Base-by-base conservation (phyloP, 768 basidiomycete genomes). In the Phylloporus arenicola region DNA sequence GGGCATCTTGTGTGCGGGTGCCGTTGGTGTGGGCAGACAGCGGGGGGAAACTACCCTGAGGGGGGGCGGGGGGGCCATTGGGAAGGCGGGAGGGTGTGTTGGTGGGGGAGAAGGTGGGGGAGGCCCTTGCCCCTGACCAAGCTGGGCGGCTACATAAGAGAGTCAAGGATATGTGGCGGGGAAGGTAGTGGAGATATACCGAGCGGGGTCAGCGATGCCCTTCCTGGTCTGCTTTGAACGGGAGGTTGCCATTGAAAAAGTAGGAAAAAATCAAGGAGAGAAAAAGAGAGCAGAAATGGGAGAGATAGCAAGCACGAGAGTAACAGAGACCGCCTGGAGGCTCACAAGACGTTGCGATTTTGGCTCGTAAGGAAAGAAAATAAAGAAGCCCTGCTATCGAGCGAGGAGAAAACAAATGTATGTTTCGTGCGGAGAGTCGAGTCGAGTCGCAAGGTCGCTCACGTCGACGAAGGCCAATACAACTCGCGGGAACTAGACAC, bases 81-180 rank as follows among this genome's bases (percentile, higher is more conserved):
- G 76, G 72, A 20, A 73, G 72, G 43, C 76, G 77, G 33, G 72
- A 63, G 38, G 70, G 53, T 53, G 64, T 63, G 52, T 67, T 60
- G 6, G 63, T 69, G 2, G 85, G 77, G 52, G 84, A 83, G 68
- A 82, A 88, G 3, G 84, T 84, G 16, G 86, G 82, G 45, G 86
- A 85, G 49, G 82, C 74, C 50, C 86, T 81, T 47, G 83, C 68
- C 47, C 79, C 80, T 57, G 78, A 68, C 88, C 87, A 90, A 25
- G 86, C 84, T 55, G 69, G 57, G 51, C 72, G 70, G 54, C 72
- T 77, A 55, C 58, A 52, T 50, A 43, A 38, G 43, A 46, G 54
- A 58, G 25, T 10, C 50, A 35, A 39, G 48, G 27, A 54, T 46
- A 52, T 49, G 57, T 52, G 48, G 57, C 46, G 45, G 50, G 54